Percentiles rank a stretch among this genome's conserved stretches.
phyloP scores from a whole-genome alignment of 2,329 filamentous ascomycete species.

The Pseudophaeomoniella oleicola region DNA sequence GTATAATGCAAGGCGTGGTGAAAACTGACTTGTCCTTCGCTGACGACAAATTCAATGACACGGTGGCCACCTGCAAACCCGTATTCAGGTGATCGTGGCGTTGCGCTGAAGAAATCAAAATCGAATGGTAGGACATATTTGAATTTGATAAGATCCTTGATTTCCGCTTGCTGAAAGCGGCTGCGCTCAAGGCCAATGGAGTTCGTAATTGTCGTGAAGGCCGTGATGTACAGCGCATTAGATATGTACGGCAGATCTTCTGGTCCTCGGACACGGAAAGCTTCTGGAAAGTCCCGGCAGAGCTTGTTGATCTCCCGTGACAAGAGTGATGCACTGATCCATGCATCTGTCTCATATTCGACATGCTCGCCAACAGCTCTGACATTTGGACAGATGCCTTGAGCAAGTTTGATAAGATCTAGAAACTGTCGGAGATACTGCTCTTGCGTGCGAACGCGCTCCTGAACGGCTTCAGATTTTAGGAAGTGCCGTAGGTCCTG shows the following conservation, averaged over 20 bases:
- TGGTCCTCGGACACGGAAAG: constrained; percentile 58
- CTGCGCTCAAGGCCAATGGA: constrained; percentile 78
- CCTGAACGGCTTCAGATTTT: constrained; percentile 74
- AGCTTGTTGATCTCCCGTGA: constrained; percentile 90
- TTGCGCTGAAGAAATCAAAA: constrained; percentile 48
- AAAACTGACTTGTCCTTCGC: constrained; percentile 86
- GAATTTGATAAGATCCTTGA: constrained; percentile 75
- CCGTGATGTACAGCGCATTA: constrained; percentile 50
- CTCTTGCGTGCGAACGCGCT: constrained; percentile 65
- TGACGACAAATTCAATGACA: constrained; percentile 76
- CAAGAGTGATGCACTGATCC: constrained; percentile 91
- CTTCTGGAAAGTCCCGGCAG: constrained; percentile 74
- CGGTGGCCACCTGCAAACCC: constrained; percentile 32
- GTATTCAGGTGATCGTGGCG: constrained; percentile 12
- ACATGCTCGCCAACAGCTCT: constrained; percentile 89
- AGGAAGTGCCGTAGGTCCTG: constrained; percentile 85
- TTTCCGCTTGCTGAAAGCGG: constrained; percentile 73
- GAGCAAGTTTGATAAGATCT: constrained; percentile 87
- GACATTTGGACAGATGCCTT: constrained; percentile 90
- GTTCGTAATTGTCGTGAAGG: constrained; percentile 74
- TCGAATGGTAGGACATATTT: constrained; percentile 65
- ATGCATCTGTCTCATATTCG: constrained; percentile 94
- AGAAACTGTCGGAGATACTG: constrained; percentile 89
- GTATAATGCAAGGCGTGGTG: constrained; percentile 95
- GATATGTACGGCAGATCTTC: constrained; percentile 53